Evolutionary conservation across 2,329 filamentous ascomycete genomes (phyloP), one percentile per base, ranked within the genome.

Genomic region (Scytalidium sp.): DNA sequence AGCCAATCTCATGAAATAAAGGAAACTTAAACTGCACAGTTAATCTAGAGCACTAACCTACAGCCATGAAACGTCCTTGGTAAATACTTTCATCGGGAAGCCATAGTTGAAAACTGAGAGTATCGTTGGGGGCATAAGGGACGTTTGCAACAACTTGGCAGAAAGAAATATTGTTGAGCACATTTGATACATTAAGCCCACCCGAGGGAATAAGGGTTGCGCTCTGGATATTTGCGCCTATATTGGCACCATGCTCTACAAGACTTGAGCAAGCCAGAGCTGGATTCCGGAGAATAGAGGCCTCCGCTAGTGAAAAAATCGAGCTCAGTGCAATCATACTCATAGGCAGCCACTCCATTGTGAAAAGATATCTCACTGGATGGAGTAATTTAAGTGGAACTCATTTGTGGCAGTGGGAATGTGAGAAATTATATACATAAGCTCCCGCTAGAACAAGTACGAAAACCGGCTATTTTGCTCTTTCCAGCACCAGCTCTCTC

Each of bases 71-170:
- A 41, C 58, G 48, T 8, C 49, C 51, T 19, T 50, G 58, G 41
- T 60, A 62, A 6, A 44, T 48, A 2, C 45, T 40, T 6, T 45
- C n/a, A 15, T 49, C 44, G 0, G 61, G 61, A 0, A 63, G 51
- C 56, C 55, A 62, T 8, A 62, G 43, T 45, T 62, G 51, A 25
- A 61, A 63, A 21, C 55, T 47, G n/a, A 64, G 50, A 1, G 55
- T 58, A 19, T 60, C 53, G n/a, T 59, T 59, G 2, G 44, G 47
- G 2, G 49, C 44, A 32, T 60, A 60, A 7, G 53, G 42, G 10
- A 56, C 49, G 41, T 46, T 40, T 20, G 55, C 59, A 41, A 55
- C 55, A 3, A 59, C 41, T 11, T 55, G 56, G n/a, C 59, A 61
- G 42, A 32, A 50, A 5, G 32, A 8, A 7, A 36, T n/a, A 36